A percentile compares a stretch with the other conserved stretches of the same genome.
Evolutionary conservation across 2,329 filamentous ascomycete genomes (phyloP).

Genomic region (Fusarium bactridioides): DNA sequence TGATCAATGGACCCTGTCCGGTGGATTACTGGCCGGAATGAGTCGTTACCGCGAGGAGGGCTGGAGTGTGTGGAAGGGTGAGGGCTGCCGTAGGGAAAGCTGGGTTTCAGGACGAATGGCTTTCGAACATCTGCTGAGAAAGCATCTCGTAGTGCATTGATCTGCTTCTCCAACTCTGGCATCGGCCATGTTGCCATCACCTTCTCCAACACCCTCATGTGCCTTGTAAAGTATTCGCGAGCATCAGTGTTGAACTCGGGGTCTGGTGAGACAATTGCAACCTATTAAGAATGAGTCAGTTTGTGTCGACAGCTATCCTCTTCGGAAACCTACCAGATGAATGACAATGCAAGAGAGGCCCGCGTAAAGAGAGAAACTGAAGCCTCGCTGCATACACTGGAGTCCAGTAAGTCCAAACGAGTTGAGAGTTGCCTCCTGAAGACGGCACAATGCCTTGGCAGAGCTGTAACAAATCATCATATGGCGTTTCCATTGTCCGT

Average conservation of each 20-base stretch:
- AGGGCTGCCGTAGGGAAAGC: conserved; percentile 87
- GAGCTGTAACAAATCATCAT: conserved; percentile 87
- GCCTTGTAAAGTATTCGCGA: conserved; percentile 86
- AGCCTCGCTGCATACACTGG: conserved; percentile 90
- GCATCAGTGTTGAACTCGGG: conserved; percentile 86
- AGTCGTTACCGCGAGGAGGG: conserved; percentile 62
- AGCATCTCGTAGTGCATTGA: conserved; percentile 86
- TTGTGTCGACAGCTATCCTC: background rate
- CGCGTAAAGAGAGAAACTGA: conserved; percentile 95
- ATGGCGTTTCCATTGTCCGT: conserved; percentile 85
- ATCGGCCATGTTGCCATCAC: conserved; percentile 86
- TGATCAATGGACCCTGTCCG: conserved; percentile 61
- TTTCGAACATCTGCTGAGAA: conserved; percentile 88
- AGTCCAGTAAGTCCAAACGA: conserved; percentile 81
- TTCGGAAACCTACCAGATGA: conserved; percentile 73
- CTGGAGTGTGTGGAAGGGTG: conserved; percentile 69
- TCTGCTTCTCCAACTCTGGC: conserved; percentile 88
- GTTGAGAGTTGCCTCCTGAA: conserved; percentile 84
- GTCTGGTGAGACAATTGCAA: conserved; percentile 92
- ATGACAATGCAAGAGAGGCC: conserved; percentile 92
- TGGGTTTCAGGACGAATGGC: conserved; percentile 87
- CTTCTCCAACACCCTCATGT: conserved; percentile 92
- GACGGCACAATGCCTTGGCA: conserved; percentile 82
- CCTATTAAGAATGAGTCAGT: conserved; percentile 56
- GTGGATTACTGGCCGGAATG: conserved; percentile 57